Evolutionary conservation across 306 rosid genomes (phyloP).

Genomic region (Cucumis hystrix): DNA sequence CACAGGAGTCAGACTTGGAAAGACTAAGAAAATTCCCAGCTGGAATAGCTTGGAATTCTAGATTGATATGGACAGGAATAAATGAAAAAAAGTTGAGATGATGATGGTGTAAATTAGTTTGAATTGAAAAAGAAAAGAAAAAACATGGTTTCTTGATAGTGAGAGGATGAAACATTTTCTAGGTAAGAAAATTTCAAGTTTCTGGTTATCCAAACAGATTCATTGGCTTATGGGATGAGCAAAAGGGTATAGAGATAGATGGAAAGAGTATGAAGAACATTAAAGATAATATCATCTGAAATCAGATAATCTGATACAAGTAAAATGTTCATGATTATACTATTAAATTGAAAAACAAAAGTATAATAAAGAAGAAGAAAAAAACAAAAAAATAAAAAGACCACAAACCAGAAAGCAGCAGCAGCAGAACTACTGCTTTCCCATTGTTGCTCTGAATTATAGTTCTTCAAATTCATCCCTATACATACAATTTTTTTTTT

Average conservation of each 20-base stretch:
- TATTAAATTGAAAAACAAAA: slow-evolving; percentile 36
- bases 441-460: slow-evolving; percentile 45
- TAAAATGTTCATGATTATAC: slow-evolving; percentile 49
- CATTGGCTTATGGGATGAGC: too few relatives aligned
- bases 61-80: neutral
- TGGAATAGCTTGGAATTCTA: neutral
- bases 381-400: slow-evolving; percentile 28
- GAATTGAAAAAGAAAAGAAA: neutral
- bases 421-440: slow-evolving; percentile 28
- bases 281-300: slow-evolving; percentile 22
- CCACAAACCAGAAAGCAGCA: slow-evolving; percentile 44
- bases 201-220: neutral
- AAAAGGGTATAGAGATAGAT: neutral
- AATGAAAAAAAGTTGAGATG: neutral
- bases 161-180: neutral
- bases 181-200: neutral
- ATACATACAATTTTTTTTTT: slow-evolving; percentile 43
- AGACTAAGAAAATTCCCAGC: neutral
- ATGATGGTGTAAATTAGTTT: neutral
- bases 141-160: too few relatives aligned
- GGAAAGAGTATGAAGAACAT: slow-evolving; percentile 12
- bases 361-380: slow-evolving; percentile 52
- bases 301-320: slow-evolving; percentile 33
- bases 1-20: neutral
- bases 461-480: slow-evolving; percentile 68